Base-by-base conservation (phyloP, 1,284 basidiomycete species). In the Ustilago sp. region DNA sequence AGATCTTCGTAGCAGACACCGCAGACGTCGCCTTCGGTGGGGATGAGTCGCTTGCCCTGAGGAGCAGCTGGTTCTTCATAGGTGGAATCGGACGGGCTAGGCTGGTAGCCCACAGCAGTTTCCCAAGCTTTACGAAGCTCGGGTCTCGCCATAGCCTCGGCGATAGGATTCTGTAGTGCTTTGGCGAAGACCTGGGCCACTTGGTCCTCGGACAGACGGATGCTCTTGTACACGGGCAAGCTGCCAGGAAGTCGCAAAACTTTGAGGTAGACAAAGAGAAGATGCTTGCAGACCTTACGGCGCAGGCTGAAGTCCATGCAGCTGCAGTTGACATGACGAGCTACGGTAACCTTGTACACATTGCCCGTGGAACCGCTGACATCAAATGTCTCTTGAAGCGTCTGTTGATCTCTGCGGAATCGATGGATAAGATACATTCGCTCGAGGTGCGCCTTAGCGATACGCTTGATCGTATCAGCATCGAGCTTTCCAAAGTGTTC, bases 1-100 rank as follows among this genome's bases (percentile, higher is more conserved):
- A 77, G 63, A 32, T 73, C 74, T 41, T 77, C 74, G 63, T 73
- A 77, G 52, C 74, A 77, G 8, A 77, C 70, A 55, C 70, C 70
- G 57, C 74, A 77, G 12, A 70, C 63, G 34, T 77, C 74, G 50
- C 70, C 74, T 52, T 73, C 70, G 3, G 35, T 55, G 2, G 74
- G 74, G 6, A 77, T 36, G 34, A 77, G 38, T 6, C 67, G 59
- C 50, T 72, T 77, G 23, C 74, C 70, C 3, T n/a, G 41, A 2
- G 38, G 50, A 8, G 58, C 50, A 12, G 36, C 58, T 28, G 34
- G 45, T 7, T 35, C 52, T 8, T 43, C 48, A 6, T 13, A 3
- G 11, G 32, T 58, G n/a, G 31, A 56, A 15, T 45, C 43, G n/a
- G 43, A 45, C 13, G 60, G 39, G 13, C 45, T 36, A 7, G 59